Evolutionary conservation across 148 eudicot species (phyloP).

Genomic region (Persicaria maculosa): DNA sequence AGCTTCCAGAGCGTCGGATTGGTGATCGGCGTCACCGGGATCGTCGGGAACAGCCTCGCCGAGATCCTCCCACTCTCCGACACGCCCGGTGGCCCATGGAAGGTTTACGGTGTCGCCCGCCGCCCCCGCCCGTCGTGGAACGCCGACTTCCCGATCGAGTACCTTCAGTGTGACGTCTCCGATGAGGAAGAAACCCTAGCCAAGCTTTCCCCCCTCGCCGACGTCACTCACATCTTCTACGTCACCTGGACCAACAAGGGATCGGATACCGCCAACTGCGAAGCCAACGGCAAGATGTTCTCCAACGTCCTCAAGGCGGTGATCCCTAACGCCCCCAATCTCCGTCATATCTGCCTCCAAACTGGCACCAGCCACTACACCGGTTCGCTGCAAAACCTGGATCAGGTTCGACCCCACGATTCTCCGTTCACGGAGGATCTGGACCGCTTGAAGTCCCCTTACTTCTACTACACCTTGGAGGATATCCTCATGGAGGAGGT

Average conservation of each 20-base stretch:
- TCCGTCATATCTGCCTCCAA: slow-evolving; percentile 33
- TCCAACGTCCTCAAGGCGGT: slow-evolving; percentile 27
- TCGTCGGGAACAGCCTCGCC: slow-evolving; percentile 41
- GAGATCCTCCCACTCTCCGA: slow-evolving; percentile 41
- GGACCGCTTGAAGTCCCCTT: slow-evolving; percentile 25
- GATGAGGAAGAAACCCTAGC: slow-evolving; percentile 16
- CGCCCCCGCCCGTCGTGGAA: slow-evolving; percentile 36
- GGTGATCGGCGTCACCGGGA: slow-evolving; percentile 35
- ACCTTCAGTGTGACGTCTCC: slow-evolving; percentile 38
- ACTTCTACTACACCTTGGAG: slow-evolving; percentile 33
- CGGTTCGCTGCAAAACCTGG: slow-evolving; percentile 21
- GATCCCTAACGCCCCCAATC: slow-evolving; percentile 22
- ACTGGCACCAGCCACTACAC: slow-evolving; percentile 29
- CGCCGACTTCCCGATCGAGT: slow-evolving; percentile 32
- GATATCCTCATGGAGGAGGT: slow-evolving; percentile 28
- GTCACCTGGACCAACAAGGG: slow-evolving; percentile 29
- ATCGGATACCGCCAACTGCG: slow-evolving; percentile 25
- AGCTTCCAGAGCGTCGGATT: slow-evolving; percentile 30
- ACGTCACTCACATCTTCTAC: slow-evolving; percentile 35
- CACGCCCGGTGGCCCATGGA: slow-evolving; percentile 46
- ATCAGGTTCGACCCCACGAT: slow-evolving; percentile 13
- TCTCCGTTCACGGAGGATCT: slow-evolving; percentile 36
- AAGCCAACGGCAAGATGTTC: slow-evolving; percentile 29
- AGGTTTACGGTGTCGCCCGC: slow-evolving; percentile 39
- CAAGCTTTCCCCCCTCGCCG: slow-evolving; percentile 32